phyloP scores from a whole-genome alignment of 2,329 filamentous ascomycete species.

The Colletotrichum neosansevieriae region DNA sequence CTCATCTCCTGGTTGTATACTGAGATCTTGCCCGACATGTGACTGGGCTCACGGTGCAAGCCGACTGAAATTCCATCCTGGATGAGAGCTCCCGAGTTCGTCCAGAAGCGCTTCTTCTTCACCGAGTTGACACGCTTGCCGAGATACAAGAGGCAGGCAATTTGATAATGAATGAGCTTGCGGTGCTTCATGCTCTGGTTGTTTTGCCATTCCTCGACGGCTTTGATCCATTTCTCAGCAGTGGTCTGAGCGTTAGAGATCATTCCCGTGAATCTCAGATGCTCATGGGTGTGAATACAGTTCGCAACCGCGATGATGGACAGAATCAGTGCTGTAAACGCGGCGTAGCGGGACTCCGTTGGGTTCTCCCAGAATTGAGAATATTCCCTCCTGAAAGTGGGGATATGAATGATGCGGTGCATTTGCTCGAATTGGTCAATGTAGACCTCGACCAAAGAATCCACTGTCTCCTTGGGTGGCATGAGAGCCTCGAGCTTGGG shows the following conservation, averaged over 20 bases:
- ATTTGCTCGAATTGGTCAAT: slow-evolving; percentile 68
- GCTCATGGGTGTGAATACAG: slow-evolving; percentile 65
- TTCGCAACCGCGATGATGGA: slow-evolving; percentile 71
- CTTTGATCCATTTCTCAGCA: slow-evolving; percentile 68
- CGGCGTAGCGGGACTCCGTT: slow-evolving; percentile 58
- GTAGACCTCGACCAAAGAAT: slow-evolving; percentile 63
- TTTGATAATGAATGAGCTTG: slow-evolving; percentile 70
- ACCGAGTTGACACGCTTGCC: slow-evolving; percentile 72
- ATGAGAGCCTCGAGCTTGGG: slow-evolving; percentile 63
- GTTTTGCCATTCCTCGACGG: slow-evolving; percentile 66
- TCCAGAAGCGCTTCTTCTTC: slow-evolving; percentile 75
- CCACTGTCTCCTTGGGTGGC: slow-evolving; percentile 60
- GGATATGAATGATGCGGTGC: slow-evolving; percentile 70
- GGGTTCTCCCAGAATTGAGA: slow-evolving; percentile 65
- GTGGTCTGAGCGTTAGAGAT: slow-evolving; percentile 67
- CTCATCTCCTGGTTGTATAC: slow-evolving; percentile 74
- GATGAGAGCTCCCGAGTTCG: slow-evolving; percentile 65
- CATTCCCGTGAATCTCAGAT: slow-evolving; percentile 68
- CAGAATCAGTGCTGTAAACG: slow-evolving; percentile 70
- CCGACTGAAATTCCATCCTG: slow-evolving; percentile 70
- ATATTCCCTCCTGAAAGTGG: slow-evolving; percentile 69
- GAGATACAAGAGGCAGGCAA: slow-evolving; percentile 70
- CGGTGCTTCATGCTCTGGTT: slow-evolving; percentile 72
- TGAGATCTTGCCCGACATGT: slow-evolving; percentile 66
- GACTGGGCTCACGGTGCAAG: slow-evolving; percentile 69